phyloP scores from a whole-genome alignment of 768 basidiomycete species.

The Multifurca ochricompacta region DNA sequence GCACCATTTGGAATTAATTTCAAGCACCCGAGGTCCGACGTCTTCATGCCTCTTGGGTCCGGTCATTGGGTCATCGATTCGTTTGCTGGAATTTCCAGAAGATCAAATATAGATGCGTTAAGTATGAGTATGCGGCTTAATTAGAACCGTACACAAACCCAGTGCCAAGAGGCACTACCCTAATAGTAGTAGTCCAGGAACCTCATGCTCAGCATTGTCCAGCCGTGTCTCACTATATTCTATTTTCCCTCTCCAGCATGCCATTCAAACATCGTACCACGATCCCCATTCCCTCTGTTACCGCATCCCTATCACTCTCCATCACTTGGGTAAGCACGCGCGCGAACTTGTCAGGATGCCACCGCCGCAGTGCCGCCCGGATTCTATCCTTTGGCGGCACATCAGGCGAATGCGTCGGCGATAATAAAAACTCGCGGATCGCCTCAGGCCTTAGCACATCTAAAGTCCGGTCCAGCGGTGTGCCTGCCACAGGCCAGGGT shows the following conservation, averaged over 20 bases:
- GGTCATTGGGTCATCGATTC: background rate
- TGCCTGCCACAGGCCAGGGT: slow-evolving; percentile 59
- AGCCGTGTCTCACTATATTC: background rate
- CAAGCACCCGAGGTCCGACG: background rate
- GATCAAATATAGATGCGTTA: slow-evolving; percentile 3
- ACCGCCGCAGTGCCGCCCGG: slow-evolving; percentile 57
- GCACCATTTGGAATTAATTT: background rate
- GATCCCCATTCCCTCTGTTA: slow-evolving; percentile 57
- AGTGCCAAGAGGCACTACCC: background rate
- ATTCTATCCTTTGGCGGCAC: slow-evolving; percentile 59
- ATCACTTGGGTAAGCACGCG: slow-evolving; percentile 45
- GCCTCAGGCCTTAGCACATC: slow-evolving; percentile 43
- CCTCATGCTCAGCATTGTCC: slow-evolving; percentile 8
- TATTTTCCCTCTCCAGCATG: slow-evolving; percentile 15
- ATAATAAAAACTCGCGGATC: slow-evolving; percentile 54
- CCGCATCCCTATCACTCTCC: slow-evolving; percentile 41
- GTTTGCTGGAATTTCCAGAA: slow-evolving; percentile 1
- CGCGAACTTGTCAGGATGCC: slow-evolving; percentile 77
- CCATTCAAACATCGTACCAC: slow-evolving; percentile 42
- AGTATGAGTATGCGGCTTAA: slow-evolving; percentile 2
- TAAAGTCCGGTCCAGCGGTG: slow-evolving; percentile 31
- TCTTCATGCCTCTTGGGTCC: no score
- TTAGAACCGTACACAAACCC: background rate
- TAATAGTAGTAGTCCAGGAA: background rate
- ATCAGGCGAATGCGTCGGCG: slow-evolving; percentile 49